Conservation (phyloP, 768 basidiomycete species). For the Lactarius indigo region DNA sequence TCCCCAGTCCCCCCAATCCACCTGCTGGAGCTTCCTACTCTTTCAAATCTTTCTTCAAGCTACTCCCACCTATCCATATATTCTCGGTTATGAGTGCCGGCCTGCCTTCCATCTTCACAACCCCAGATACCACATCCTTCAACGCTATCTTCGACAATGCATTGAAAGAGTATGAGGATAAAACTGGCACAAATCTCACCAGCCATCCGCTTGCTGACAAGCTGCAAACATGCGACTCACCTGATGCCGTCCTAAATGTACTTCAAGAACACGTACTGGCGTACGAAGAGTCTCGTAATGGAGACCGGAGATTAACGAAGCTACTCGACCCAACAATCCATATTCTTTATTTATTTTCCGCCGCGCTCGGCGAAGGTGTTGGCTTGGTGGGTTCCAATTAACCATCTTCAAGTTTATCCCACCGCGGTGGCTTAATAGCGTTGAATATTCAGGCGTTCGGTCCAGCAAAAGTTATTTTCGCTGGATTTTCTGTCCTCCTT, state of each 20-base stretch:
- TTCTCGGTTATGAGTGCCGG: too few relatives aligned
- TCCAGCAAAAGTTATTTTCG: too few relatives aligned
- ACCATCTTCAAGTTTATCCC: too few relatives aligned
- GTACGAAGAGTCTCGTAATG: neutral
- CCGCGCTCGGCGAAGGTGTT: neutral
- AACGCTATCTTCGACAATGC: neutral
- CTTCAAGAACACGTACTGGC: neutral
- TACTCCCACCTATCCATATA: neutral
- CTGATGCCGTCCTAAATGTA: too few relatives aligned
- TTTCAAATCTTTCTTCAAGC: neutral
- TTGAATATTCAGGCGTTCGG: too few relatives aligned
- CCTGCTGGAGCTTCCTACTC: neutral
- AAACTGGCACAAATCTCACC: neutral
- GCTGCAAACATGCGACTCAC: too few relatives aligned
- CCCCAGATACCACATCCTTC: neutral
- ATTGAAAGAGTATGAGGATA: neutral
- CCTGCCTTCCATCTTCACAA: too few relatives aligned
- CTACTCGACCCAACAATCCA: neutral
- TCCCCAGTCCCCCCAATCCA: neutral
- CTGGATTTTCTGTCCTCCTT: too few relatives aligned
- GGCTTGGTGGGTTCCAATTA: neutral
- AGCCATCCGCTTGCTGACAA: too few relatives aligned
- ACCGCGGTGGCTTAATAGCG: too few relatives aligned
- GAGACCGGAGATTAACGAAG: neutral
- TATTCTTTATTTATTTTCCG: too few relatives aligned